Base-by-base conservation (phyloP, 2,329 filamentous ascomycete species). In the Penicillium griseofulvum region DNA sequence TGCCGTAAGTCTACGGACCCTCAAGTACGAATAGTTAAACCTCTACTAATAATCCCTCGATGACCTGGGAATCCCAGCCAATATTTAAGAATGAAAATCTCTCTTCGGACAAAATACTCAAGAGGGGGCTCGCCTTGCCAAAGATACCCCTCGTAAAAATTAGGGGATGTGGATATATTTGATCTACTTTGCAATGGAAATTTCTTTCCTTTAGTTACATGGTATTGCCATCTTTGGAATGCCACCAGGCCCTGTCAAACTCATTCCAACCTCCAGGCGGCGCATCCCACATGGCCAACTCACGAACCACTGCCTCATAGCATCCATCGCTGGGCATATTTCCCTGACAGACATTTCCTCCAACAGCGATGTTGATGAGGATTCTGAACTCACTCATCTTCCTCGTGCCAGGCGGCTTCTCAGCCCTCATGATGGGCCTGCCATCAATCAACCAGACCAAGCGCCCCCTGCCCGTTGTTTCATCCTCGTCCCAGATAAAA, bases 381-480 rank as follows among this genome's bases (percentile, higher is more conserved):
- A 65, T 63, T 55, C 61, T 62, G 48, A 65, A 64, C 42, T 65
- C 63, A 36, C 61, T 61, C 63, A 65, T 65, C 42, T 59, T 64
- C 49, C 63, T 64, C 39, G 59, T 65, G 16, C 63, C 63, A 47
- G 61, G 55, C 29, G 63, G 63, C 54, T 64, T 65, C 51, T 64
- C 61, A 12, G 63, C 63, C 45, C 61, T 62, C 63, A 65, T 65
- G 34, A 64, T 58, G 17, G 63, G 61, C 17, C 0, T 57, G 10
- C 63, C 63, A 56, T 65, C 61, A 57, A 65, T 65, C 53, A 64
- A 44, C 63, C 63, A 65, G 45, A 64, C 53, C 48, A 65, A 55
- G 24, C 63, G 63, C 8, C 61, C 63, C 5, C 42, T 29, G 22
- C 63, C 63, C 28, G 62, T 59, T 44, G 54, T 37, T 55, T 64